These are phyloP conservation scores for Bruguiera parviflora DNA, from an alignment of 345 rosid species.

Conservation along the genomic window DNA sequence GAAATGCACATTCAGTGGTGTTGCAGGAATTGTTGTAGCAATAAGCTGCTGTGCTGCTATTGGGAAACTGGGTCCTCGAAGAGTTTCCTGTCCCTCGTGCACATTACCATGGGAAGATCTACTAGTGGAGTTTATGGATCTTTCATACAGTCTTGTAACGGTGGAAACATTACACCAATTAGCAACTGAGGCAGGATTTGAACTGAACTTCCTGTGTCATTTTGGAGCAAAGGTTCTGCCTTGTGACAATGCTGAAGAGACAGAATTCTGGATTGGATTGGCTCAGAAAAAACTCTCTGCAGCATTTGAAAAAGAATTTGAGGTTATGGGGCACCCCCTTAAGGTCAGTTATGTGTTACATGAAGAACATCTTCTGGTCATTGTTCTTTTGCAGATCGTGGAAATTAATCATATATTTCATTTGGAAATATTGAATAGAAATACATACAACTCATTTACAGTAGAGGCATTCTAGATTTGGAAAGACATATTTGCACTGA, in stretches of 20 bases:
- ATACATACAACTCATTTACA: background rate
- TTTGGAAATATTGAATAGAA: background rate
- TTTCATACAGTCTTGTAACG: constrained; percentile 41
- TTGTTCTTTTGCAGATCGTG: background rate
- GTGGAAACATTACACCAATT: constrained; percentile 53
- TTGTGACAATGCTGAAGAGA: constrained; percentile 44
- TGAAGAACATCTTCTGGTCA: background rate
- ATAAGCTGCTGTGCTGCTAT: constrained; percentile 62
- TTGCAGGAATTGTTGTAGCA: constrained; percentile 62
- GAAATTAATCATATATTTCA: background rate
- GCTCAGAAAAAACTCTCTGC: constrained; percentile 54
- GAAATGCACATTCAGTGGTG: constrained; percentile 53
- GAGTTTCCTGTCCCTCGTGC: constrained; percentile 33
- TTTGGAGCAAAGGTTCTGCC: constrained; percentile 52
- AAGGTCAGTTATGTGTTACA: constrained; percentile 34
- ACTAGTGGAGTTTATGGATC: constrained; percentile 51
- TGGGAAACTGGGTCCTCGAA: constrained; percentile 43
- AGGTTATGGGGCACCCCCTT: constrained; percentile 21
- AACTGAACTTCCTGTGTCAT: constrained; percentile 48
- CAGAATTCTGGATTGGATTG: constrained; percentile 71
- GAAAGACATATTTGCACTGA: background rate
- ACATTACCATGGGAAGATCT: constrained; percentile 34
- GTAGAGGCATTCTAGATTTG: background rate
- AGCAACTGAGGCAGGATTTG: constrained; percentile 64
- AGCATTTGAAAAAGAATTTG: constrained; percentile 43